Conservation (phyloP, 768 basidiomycete genomes). For the Hypholoma fasciculare region DNA sequence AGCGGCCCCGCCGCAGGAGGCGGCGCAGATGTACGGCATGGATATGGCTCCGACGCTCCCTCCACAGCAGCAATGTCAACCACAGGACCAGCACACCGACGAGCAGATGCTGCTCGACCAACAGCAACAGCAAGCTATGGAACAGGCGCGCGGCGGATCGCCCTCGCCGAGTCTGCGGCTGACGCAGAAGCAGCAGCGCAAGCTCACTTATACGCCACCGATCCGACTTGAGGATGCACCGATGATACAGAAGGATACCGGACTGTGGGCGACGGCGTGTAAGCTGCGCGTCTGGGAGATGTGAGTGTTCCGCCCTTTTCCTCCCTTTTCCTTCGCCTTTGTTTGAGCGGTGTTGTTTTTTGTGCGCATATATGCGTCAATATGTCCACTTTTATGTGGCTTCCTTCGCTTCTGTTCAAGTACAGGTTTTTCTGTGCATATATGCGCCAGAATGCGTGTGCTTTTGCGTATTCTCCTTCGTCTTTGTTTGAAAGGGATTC, state of each 20-base stretch:
- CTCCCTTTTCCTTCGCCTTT: constrained; percentile 3
- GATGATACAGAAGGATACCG: constrained; percentile 13
- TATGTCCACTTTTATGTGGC: too few relatives aligned
- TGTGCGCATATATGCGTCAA: too few relatives aligned
- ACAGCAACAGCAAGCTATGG: constrained; percentile 6
- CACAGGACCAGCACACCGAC: constrained; percentile 3
- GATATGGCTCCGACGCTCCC: neutral
- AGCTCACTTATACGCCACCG: constrained; percentile 10
- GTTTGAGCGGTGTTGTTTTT: neutral
- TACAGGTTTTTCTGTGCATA: too few relatives aligned
- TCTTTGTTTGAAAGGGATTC: neutral
- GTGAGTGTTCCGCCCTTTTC: constrained; percentile 12
- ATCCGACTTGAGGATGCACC: constrained; percentile 19
- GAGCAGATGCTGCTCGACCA: neutral
- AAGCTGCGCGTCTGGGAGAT: constrained; percentile 26
- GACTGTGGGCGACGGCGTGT: constrained; percentile 26
- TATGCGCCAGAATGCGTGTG: neutral
- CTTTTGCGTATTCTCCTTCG: constrained; percentile 6
- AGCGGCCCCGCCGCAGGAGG: neutral
- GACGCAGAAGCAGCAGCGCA: constrained; percentile 10
- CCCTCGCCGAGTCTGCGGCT: constrained; percentile 1
- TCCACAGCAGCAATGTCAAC: neutral
- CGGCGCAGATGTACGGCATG: neutral
- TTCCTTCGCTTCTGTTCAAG: too few relatives aligned
- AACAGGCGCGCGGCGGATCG: neutral